These are phyloP conservation scores for Plantago ovata DNA, from an alignment of 257 asterid genomes.

Conservation along the genomic window DNA sequence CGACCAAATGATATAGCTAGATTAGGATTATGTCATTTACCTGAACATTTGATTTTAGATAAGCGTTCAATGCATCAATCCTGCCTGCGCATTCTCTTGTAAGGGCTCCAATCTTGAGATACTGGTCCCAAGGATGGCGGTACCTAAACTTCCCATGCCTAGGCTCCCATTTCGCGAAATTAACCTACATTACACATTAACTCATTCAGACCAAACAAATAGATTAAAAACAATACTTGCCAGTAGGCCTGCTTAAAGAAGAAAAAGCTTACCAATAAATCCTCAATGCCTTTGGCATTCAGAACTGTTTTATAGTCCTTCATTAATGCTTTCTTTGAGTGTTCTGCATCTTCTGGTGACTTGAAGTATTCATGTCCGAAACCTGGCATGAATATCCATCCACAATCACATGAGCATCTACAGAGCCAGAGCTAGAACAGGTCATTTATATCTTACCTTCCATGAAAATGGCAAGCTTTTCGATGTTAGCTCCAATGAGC, in stretches of 20 bases:
- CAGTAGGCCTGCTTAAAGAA: not conserved
- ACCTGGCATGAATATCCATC: constrained; percentile 37
- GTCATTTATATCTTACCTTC: constrained; percentile 35
- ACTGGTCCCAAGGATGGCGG: constrained; percentile 64
- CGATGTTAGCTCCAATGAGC: constrained; percentile 46
- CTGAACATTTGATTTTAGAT: constrained; percentile 39
- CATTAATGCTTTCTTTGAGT: constrained; percentile 24
- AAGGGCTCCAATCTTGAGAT: constrained; percentile 48
- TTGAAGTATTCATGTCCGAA: constrained; percentile 50
- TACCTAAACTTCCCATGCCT: constrained; percentile 61
- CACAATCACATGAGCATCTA: not conserved
- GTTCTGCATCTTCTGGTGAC: constrained; percentile 15
- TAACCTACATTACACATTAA: constrained; percentile 34
- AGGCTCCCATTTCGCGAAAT: constrained; percentile 74
- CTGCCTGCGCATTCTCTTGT: constrained; percentile 52
- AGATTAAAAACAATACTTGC: not conserved
- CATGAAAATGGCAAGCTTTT: constrained; percentile 51
- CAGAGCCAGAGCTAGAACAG: not conserved
- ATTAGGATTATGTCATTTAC: constrained; percentile 17
- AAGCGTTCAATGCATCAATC: constrained; percentile 47
- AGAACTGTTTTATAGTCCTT: constrained; percentile 41
- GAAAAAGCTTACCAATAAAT: constrained; percentile 39
- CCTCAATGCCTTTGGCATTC: constrained; percentile 50
- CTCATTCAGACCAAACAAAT: constrained; percentile 4
- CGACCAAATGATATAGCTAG: too few species aligned